Evolutionary conservation across 2,329 filamentous ascomycete genomes (phyloP), one percentile per base, ranked within the genome.

Genomic region (Fusarium floridanum): DNA sequence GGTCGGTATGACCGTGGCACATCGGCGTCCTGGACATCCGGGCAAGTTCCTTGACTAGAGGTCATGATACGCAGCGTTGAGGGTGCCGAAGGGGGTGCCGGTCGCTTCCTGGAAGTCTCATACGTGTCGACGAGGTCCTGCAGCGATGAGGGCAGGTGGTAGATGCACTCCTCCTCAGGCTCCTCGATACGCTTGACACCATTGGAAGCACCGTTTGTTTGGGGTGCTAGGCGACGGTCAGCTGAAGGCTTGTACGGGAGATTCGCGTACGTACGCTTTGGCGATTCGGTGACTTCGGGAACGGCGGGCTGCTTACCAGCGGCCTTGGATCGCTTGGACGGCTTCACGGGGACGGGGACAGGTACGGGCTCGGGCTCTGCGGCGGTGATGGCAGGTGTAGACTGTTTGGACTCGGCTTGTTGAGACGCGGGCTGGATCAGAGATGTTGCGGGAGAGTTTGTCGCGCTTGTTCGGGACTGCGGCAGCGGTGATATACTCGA

Each of bases 111-210:
- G 2, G 94, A 94, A 16, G 91, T 89, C 82, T 98, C 95, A 80
- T 95, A 98, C 0, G 95, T 95, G 68, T 98, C 94, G 20, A 98
- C 90, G 37, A 99, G 87, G 81, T 99, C 97, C 79, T 95, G 94
- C 64, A 99, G 86, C 34, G 94, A 95, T 8, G 95, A 91, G 5
- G 97, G 97, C 41, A 99, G 89, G 82, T 98, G 95, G 82, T 96
- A 99, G 77, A 98, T 93, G 14, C 94, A 97, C 83, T 98, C 94
- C 70, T 94, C 92, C 76, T 89, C 86, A 36, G 79, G 80, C 71
- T 87, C 84, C 32, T 83, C 81, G 60, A 81, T 81, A 8, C 83
- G 76, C 79, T 87, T 89, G 78, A 86, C 82, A 14, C 88, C 88
- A 74, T 91, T 91, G 14, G 85, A 77, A 53, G 84, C 78, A 59